Evolutionary conservation across 352 stramenopile species (phyloP).

Genomic region (Phytophthora pistaciae): DNA sequence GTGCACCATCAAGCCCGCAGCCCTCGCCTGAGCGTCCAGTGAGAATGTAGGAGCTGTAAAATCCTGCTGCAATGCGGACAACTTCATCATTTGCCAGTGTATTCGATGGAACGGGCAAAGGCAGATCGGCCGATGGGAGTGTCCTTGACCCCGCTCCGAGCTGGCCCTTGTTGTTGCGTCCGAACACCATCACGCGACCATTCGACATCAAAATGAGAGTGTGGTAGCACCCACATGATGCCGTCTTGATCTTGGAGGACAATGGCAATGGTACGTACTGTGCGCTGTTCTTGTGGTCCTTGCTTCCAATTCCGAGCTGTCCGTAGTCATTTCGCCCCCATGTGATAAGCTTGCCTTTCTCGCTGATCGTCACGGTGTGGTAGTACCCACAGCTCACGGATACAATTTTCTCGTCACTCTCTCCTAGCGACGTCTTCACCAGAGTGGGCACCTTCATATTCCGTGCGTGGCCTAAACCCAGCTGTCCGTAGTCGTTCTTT

Average conservation of each 20-base stretch:
- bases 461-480: constrained; percentile 81
- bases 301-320: constrained; percentile 88
- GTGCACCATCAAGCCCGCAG: constrained; percentile 33
- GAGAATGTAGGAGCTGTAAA: constrained; percentile 92
- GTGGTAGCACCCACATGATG: constrained; percentile 89
- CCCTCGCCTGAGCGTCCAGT: constrained; percentile 70
- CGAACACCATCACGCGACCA: constrained; percentile 88
- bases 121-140: constrained; percentile 82
- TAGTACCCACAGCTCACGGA: constrained; percentile 88
- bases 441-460: constrained; percentile 80
- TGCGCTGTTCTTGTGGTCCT: constrained; percentile 87
- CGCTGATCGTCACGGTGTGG: constrained; percentile 80
- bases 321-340: constrained; percentile 91
- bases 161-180: constrained; percentile 90
- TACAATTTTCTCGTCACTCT: constrained; percentile 83
- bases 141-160: constrained; percentile 80
- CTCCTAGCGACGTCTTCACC: constrained; percentile 70
- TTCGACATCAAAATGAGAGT: constrained; percentile 82
- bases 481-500: constrained; percentile 90
- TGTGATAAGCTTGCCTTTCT: constrained; percentile 87
- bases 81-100: constrained; percentile 86
- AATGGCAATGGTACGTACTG: constrained; percentile 84
- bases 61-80: constrained; percentile 80
- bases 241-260: constrained; percentile 78
- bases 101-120: constrained; percentile 79